Evolutionary conservation across 1,284 basidiomycete species (phyloP).

Genomic region (Mycena citricolor): DNA sequence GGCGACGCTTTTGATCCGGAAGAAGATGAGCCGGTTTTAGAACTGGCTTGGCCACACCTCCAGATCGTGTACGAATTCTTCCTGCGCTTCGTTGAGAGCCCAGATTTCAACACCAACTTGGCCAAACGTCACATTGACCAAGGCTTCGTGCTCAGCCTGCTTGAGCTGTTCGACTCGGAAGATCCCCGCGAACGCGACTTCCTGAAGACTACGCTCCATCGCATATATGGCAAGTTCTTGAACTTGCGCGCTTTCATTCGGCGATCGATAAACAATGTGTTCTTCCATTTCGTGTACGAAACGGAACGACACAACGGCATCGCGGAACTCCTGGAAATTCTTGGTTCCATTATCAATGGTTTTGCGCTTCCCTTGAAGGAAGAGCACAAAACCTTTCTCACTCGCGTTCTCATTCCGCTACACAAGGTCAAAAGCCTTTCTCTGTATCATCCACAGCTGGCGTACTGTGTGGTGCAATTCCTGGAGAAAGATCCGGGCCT

Average conservation of each 20-base stretch:
- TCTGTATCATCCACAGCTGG: constrained; percentile 96
- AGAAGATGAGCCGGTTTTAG: constrained; percentile 98
- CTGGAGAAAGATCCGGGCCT: constrained; percentile 93
- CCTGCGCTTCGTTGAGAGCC: constrained; percentile 96
- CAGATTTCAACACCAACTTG: constrained; percentile 97
- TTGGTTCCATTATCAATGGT: constrained; percentile 99
- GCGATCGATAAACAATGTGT: constrained; percentile 99
- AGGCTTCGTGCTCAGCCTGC: constrained; percentile 90
- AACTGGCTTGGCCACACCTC: constrained; percentile 99
- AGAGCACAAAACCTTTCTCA: constrained; percentile 98
- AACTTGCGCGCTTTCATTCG: constrained; percentile 98
- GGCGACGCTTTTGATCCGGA: constrained; percentile 99
- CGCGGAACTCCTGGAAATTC: constrained; percentile 96
- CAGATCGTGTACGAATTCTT: constrained; percentile 99
- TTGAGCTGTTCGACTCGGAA: constrained; percentile 98
- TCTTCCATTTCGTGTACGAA: constrained; percentile 95
- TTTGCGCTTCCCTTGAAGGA: constrained; percentile 98
- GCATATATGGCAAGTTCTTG: constrained; percentile 99
- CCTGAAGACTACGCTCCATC: constrained; percentile 97
- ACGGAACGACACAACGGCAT: constrained; percentile 99
- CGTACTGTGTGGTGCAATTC: constrained; percentile 99
- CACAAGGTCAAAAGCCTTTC: constrained; percentile 98
- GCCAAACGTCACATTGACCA: constrained; percentile 99
- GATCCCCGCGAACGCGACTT: constrained; percentile 99
- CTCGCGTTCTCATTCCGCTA: constrained; percentile 92